Conservation (phyloP, 352 stramenopile species). For the Globisporangium cystogenes region DNA sequence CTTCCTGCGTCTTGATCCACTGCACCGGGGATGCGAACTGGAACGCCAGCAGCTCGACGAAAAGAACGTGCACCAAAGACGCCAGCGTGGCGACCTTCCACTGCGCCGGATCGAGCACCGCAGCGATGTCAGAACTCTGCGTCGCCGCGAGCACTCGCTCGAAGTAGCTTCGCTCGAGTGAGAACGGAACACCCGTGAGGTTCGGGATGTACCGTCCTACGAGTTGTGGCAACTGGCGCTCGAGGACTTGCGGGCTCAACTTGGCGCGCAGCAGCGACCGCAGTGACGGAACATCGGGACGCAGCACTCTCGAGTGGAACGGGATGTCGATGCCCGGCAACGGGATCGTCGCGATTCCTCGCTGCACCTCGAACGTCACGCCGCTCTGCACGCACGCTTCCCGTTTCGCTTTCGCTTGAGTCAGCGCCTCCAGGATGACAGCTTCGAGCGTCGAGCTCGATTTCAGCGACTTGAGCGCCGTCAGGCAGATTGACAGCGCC, state of each 20-base stretch:
- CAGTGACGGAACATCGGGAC: slow-evolving; percentile 79
- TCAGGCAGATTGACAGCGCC: slow-evolving; percentile 60
- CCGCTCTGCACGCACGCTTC: slow-evolving; percentile 43
- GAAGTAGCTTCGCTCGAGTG: slow-evolving; percentile 70
- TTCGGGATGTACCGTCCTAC: slow-evolving; percentile 86
- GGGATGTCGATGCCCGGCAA: slow-evolving; percentile 86
- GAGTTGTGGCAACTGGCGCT: slow-evolving; percentile 59
- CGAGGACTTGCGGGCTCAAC: slow-evolving; percentile 61
- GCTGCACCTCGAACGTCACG: slow-evolving; percentile 54
- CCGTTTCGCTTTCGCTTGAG: slow-evolving; percentile 52
- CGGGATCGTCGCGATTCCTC: slow-evolving; percentile 78
- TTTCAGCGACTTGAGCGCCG: slow-evolving; percentile 40
- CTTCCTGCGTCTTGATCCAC: slow-evolving; percentile 86
- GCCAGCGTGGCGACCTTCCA: slow-evolving; percentile 62
- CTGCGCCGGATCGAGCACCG: slow-evolving; percentile 48
- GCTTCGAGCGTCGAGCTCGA: slow-evolving; percentile 34
- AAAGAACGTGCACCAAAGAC: slow-evolving; percentile 67
- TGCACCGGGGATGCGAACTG: slow-evolving; percentile 87
- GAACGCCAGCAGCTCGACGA: slow-evolving; percentile 85
- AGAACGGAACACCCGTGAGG: slow-evolving; percentile 75
- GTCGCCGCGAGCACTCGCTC: slow-evolving; percentile 68
- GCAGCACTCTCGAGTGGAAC: slow-evolving; percentile 85
- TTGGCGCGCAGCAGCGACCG: slow-evolving; percentile 65
- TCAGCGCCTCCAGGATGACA: slow-evolving; percentile 50
- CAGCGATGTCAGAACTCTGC: slow-evolving; percentile 47